Percentiles rank a stretch among this genome's conserved stretches.
Conservation (phyloP, 805 yeast genomes). For the Sugiyamaella marilandica region DNA sequence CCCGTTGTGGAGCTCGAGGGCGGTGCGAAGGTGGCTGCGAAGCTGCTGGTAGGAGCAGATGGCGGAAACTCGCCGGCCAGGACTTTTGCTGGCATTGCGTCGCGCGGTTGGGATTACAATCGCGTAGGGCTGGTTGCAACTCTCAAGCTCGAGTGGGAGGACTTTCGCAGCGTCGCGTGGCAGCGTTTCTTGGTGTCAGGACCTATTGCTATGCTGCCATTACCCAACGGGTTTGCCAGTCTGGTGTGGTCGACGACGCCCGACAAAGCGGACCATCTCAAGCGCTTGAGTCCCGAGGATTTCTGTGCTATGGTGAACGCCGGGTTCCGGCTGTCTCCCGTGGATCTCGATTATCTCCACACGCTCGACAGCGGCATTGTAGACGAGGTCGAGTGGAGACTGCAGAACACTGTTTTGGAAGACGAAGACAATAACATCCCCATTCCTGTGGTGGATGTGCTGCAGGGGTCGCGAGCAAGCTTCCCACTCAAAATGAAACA, state of each 20-base stretch:
- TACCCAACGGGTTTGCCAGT: slow-evolving; percentile 83
- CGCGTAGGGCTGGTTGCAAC: slow-evolving; percentile 93
- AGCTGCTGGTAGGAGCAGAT: slow-evolving; percentile 90
- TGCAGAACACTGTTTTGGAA: slow-evolving; percentile 40
- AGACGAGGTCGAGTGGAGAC: slow-evolving; percentile 73
- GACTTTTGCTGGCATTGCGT: slow-evolving; percentile 68
- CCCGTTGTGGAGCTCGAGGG: slow-evolving; percentile 65
- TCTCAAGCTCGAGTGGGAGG: slow-evolving; percentile 66
- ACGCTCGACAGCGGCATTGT: slow-evolving; percentile 43
- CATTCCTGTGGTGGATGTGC: slow-evolving; percentile 54
- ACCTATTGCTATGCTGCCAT: slow-evolving; percentile 85
- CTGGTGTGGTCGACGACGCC: slow-evolving; percentile 91
- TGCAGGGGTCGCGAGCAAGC: slow-evolving; percentile 66
- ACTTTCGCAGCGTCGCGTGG: slow-evolving; percentile 74
- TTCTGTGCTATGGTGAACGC: slow-evolving; percentile 78
- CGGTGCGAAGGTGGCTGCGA: slow-evolving; percentile 59
- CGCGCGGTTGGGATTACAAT: slow-evolving; percentile 89
- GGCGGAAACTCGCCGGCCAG: slow-evolving; percentile 94
- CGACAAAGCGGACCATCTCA: slow-evolving; percentile 59
- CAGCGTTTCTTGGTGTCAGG: slow-evolving; percentile 90
- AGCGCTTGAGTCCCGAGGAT: slow-evolving; percentile 52
- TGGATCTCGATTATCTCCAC: slow-evolving; percentile 71
- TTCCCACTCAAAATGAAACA: slow-evolving; percentile 88
- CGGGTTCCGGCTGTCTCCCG: slow-evolving; percentile 71
- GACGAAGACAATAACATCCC: slow-evolving; percentile 61